Percentiles rank a stretch among this genome's conserved stretches.
Evolutionary conservation across 2,329 filamentous ascomycete species (phyloP).

Genomic region (Penicillium sp.): DNA sequence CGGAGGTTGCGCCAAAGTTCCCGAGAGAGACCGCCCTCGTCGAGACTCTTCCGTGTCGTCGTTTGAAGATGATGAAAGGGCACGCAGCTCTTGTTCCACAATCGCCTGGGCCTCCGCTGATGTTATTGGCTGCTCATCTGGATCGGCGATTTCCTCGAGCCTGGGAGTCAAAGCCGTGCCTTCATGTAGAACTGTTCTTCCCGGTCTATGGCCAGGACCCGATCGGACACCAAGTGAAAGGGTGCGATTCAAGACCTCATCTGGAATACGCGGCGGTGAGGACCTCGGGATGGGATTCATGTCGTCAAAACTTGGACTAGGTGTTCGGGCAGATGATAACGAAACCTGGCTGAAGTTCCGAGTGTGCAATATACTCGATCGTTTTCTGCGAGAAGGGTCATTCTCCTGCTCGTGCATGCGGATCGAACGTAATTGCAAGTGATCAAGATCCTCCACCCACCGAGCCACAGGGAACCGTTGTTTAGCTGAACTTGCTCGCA

Average conservation of each 20-base stretch:
- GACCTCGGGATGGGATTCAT: slow-evolving; percentile 34
- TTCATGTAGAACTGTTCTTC: slow-evolving; percentile 1
- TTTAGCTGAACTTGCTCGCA: slow-evolving; percentile 65
- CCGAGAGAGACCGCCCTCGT: neutral
- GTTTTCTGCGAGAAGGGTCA: slow-evolving; percentile 37
- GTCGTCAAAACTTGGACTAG: slow-evolving; percentile 13
- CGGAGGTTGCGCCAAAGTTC: neutral
- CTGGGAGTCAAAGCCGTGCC: slow-evolving; percentile 20
- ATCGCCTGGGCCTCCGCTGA: slow-evolving; percentile 2
- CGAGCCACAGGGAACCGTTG: slow-evolving; percentile 70
- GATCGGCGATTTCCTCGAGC: slow-evolving; percentile 29
- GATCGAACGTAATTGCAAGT: slow-evolving; percentile 62
- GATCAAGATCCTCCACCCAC: slow-evolving; percentile 66
- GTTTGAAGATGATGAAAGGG: neutral
- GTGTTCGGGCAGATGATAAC: neutral
- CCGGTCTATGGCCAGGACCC: slow-evolving; percentile 44
- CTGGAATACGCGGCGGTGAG: neutral
- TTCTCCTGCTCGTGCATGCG: slow-evolving; percentile 49
- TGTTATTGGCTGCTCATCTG: slow-evolving; percentile 20
- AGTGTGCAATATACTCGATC: slow-evolving; percentile 21
- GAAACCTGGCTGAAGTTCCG: neutral
- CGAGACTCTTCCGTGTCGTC: neutral
- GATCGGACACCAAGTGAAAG: slow-evolving; percentile 47
- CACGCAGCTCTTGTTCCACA: slow-evolving; percentile 35
- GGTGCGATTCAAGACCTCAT: slow-evolving; percentile 35